Evolutionary conservation across 192 early-diverging fungal genomes (phyloP).

Genomic region (Lunasporangiospora selenospora): DNA sequence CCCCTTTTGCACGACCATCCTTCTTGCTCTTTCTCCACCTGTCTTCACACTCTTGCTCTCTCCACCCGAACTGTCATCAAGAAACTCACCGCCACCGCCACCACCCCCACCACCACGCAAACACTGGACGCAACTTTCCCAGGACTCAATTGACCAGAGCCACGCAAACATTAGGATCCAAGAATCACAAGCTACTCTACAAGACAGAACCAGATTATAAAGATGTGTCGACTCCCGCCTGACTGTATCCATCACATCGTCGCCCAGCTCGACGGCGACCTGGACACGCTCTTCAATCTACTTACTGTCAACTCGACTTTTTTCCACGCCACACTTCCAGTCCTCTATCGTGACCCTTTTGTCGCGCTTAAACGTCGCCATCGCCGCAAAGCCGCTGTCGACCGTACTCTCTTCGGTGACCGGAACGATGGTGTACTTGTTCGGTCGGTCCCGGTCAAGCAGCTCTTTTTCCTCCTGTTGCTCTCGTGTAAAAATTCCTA

Average conservation of each 20-base stretch:
- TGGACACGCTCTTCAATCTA: constrained; percentile 15
- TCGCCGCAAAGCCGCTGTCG: neutral
- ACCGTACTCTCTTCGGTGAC: neutral
- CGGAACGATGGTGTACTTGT: too few species aligned
- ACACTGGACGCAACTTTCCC: too few species aligned
- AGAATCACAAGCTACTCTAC: too few species aligned
- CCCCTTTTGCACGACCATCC: neutral
- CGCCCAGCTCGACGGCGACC: constrained; percentile 15
- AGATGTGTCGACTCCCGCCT: constrained; percentile 6
- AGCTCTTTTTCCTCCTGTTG: constrained; percentile 19
- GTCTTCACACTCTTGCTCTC: neutral
- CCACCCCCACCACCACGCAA: neutral
- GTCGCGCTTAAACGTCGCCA: constrained; percentile 5
- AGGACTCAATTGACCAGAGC: too few species aligned
- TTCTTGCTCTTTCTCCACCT: neutral
- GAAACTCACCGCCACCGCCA: neutral
- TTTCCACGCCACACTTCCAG: constrained; percentile 11
- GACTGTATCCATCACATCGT: constrained; percentile 25
- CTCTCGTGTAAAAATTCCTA: constrained; percentile 24
- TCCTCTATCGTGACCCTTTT: constrained; percentile 34
- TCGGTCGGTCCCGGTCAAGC: constrained; percentile 2
- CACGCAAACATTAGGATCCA: too few species aligned
- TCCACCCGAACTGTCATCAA: neutral
- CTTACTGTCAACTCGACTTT: constrained; percentile 19
- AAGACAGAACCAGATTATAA: neutral